These are phyloP conservation scores for Heliamphora pulchella DNA, from an alignment of 179 eudicot species.

Conservation along the genomic window DNA sequence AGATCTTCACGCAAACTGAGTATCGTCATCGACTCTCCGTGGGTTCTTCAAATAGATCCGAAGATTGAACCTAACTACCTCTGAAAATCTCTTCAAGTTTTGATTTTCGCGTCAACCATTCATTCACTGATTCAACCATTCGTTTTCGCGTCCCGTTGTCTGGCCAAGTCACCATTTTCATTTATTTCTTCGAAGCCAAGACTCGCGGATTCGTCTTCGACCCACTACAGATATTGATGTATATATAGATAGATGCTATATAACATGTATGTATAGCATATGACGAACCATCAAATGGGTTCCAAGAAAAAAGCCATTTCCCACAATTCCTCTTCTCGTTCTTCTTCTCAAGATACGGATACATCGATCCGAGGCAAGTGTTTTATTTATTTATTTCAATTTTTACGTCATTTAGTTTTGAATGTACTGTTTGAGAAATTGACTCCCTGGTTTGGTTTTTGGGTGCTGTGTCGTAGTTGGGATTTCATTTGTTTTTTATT, in stretches of 20 bases:
- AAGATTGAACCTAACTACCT: background rate
- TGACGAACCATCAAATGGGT: conserved; percentile 30
- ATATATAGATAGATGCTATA: background rate
- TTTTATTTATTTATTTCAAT: background rate
- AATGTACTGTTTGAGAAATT: background rate
- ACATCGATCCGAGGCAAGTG: conserved; percentile 28
- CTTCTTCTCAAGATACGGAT: conserved; percentile 24
- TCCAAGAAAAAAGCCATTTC: conserved; percentile 33
- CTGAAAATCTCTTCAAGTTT: background rate
- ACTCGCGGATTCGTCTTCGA: background rate
- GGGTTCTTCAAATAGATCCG: conserved; percentile 6
- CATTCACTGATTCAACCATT: background rate
- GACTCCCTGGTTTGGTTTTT: background rate
- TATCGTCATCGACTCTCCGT: too few species aligned
- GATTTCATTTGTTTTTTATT: background rate
- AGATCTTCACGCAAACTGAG: too few species aligned
- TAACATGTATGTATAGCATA: background rate
- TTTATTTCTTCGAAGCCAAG: background rate
- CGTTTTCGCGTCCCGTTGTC: background rate
- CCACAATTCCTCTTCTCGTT: conserved; percentile 25
- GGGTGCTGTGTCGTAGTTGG: background rate
- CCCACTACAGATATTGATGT: background rate
- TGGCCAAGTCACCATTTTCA: background rate
- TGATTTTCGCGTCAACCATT: background rate
- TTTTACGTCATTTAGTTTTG: background rate